Evolutionary conservation across 768 basidiomycete species (phyloP).

Genomic region (Collybiopsis confluens): DNA sequence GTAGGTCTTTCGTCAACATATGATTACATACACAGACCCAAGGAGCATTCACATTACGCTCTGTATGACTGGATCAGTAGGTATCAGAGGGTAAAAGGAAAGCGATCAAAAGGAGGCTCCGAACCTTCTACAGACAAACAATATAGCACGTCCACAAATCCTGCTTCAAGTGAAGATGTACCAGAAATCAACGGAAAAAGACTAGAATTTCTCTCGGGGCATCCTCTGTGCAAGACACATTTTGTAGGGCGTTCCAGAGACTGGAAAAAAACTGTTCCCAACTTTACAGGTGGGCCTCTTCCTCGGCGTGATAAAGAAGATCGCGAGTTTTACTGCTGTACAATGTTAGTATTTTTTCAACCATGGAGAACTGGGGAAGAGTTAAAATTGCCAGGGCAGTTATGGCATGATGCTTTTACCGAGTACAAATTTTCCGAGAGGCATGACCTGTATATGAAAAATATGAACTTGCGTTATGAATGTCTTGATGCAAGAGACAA

Average conservation of each 20-base stretch:
- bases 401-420: slow-evolving; percentile 21
- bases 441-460: slow-evolving; percentile 15
- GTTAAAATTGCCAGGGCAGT: slow-evolving; percentile 14
- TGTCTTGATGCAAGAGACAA: slow-evolving; percentile 32
- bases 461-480: slow-evolving; percentile 30
- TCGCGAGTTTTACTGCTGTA: slow-evolving; percentile 24
- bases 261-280: slow-evolving; percentile 14
- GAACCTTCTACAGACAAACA: background rate
- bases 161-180: background rate
- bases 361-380: slow-evolving; percentile 21
- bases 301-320: slow-evolving; percentile 26
- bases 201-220: slow-evolving; percentile 16
- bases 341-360: slow-evolving; percentile 27
- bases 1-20: slow-evolving; percentile 5
- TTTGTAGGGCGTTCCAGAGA: slow-evolving; percentile 3
- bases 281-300: slow-evolving; percentile 25
- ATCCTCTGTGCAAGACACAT: slow-evolving; percentile 23
- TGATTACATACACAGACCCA: slow-evolving; percentile 14
- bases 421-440: slow-evolving; percentile 12
- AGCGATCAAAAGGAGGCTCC: background rate
- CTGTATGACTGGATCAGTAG: slow-evolving; percentile 17
- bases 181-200: too few relatives aligned
- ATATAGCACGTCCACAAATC: too few relatives aligned
- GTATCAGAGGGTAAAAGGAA: slow-evolving; percentile 1
- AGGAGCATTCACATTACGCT: background rate